Evolutionary conservation across 192 early-diverging fungal species (phyloP).

Genomic region (Podila epicladia): DNA sequence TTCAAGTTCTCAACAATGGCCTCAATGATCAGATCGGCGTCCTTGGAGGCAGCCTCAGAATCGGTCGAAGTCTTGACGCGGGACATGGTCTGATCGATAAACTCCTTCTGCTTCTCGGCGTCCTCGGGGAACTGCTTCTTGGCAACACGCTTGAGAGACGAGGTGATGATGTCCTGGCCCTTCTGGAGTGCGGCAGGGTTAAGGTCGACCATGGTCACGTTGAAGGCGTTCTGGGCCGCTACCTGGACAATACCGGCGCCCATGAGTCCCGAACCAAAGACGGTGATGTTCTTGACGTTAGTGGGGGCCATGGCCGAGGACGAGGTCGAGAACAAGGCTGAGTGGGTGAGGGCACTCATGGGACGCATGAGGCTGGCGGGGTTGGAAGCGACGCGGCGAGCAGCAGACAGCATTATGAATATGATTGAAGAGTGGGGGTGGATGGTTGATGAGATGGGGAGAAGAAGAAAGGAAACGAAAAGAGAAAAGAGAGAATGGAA

Average conservation of each 20-base stretch:
- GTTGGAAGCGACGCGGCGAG: slow-evolving; percentile 48
- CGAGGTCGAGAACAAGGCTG: slow-evolving; percentile 46
- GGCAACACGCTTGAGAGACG: slow-evolving; percentile 89
- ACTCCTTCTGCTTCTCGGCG: slow-evolving; percentile 63
- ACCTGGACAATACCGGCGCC: slow-evolving; percentile 92
- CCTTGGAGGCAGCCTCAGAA: slow-evolving; percentile 63
- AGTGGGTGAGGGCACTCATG: slow-evolving; percentile 26
- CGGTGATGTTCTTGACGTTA: slow-evolving; percentile 73
- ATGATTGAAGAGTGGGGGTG: slow-evolving; percentile 1
- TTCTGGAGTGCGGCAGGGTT: slow-evolving; percentile 75
- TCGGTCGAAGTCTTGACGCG: slow-evolving; percentile 77
- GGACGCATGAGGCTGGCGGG: slow-evolving; percentile 43
- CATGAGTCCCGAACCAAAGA: slow-evolving; percentile 91
- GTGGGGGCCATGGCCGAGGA: slow-evolving; percentile 40
- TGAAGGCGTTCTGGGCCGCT: slow-evolving; percentile 79
- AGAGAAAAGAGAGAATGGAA: neutral
- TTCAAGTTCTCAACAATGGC: slow-evolving; percentile 95
- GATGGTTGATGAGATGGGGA: neutral
- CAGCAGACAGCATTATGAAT: slow-evolving; percentile 39
- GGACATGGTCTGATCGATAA: slow-evolving; percentile 75
- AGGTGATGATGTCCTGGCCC: slow-evolving; percentile 82
- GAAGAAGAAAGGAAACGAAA: slow-evolving; percentile 5
- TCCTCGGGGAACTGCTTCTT: slow-evolving; percentile 89
- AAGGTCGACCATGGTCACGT: slow-evolving; percentile 91
- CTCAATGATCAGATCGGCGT: slow-evolving; percentile 90